These are phyloP conservation scores for Flaveria ramosissima DNA, from an alignment of 129 eudicot species.

Conservation along the genomic window DNA sequence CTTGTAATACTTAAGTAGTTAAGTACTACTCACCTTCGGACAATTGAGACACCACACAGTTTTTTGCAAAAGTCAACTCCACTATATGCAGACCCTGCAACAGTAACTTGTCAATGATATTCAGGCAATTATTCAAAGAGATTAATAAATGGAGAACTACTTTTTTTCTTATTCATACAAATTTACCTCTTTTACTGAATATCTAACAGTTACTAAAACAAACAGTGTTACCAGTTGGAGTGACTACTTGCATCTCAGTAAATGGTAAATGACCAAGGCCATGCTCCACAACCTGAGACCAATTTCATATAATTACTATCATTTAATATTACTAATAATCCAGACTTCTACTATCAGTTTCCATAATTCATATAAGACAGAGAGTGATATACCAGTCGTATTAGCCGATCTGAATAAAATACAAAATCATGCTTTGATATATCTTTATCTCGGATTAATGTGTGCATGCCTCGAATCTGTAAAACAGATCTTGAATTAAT, in stretches of 20 bases:
- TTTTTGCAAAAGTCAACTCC: conserved; percentile 99
- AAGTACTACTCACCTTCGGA: conserved; percentile 72
- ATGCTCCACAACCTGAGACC: conserved; percentile 91
- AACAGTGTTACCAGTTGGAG: conserved; percentile 73
- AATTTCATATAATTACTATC: conserved; percentile 9
- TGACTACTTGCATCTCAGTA: conserved; percentile 89
- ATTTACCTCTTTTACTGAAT: conserved; percentile 4
- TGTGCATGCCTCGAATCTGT: conserved; percentile 99
- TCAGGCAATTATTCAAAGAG: not conserved
- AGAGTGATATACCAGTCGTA: conserved; percentile 68
- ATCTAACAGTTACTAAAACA: not conserved
- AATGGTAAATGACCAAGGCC: conserved; percentile 97
- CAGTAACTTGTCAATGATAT: conserved; percentile 20
- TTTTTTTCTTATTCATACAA: not conserved
- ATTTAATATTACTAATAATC: conserved; percentile 4
- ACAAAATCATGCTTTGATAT: conserved; percentile 96
- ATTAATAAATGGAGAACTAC: not conserved
- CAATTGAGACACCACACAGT: conserved; percentile 90
- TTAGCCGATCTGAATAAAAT: conserved; percentile 90
- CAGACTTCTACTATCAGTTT: conserved; percentile 6
- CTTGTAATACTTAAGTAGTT: not conserved
- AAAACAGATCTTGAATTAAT: conserved; percentile 14
- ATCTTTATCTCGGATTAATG: conserved; percentile 82
- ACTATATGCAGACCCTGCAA: conserved; percentile 81
- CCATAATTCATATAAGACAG: conserved; percentile 10